A percentile compares a stretch with the other conserved stretches of the same genome.
Evolutionary conservation across 306 rosid species (phyloP).

Genomic region (Rosa chinensis): DNA sequence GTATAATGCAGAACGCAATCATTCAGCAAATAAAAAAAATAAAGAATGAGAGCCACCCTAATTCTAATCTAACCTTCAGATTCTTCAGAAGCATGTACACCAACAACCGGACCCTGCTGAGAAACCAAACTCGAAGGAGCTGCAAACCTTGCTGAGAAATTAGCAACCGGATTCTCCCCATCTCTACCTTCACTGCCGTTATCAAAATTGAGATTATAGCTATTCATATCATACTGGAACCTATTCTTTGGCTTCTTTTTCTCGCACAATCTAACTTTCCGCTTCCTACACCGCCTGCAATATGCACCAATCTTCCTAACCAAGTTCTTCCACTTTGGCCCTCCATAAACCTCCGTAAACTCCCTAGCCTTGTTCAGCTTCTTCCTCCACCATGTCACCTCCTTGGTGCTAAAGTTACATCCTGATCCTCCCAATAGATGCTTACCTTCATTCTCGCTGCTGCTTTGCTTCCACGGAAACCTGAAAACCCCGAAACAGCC

Average conservation of each 20-base stretch:
- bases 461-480: conserved; percentile 27
- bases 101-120: neutral
- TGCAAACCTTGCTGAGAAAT: conserved; percentile 52
- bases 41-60: neutral
- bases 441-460: conserved; percentile 17
- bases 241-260: conserved; percentile 23
- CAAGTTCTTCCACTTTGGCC: conserved; percentile 77
- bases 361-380: conserved; percentile 50
- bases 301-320: conserved; percentile 60
- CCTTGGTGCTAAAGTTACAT: neutral
- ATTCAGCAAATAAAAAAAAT: neutral
- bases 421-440: conserved; percentile 12
- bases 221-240: conserved; percentile 63
- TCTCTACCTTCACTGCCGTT: conserved; percentile 36
- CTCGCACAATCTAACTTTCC: neutral
- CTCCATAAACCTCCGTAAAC: conserved; percentile 56
- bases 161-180: conserved; percentile 43
- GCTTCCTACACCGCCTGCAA: conserved; percentile 9
- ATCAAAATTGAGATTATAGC: conserved; percentile 77
- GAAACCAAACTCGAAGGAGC: conserved; percentile 27
- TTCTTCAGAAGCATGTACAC: neutral
- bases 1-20: neutral
- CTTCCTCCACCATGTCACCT: conserved; percentile 43
- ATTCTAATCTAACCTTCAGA: neutral
- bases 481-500: conserved; percentile 45